Base-by-base conservation (phyloP, 2,329 filamentous ascomycete species). In the Xylariaceae sp. region DNA sequence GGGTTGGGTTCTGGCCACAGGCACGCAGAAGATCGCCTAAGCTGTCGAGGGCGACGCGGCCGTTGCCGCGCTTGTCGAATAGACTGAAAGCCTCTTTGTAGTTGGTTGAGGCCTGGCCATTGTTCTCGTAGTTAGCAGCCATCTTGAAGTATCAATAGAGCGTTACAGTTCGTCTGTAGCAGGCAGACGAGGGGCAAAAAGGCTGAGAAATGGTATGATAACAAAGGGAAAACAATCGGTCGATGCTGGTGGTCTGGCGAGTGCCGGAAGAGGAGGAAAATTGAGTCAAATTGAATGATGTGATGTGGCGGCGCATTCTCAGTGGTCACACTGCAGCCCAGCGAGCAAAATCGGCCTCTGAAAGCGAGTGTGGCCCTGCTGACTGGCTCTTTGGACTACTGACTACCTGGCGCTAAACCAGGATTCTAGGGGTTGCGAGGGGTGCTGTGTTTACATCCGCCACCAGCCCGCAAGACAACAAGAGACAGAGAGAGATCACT, bases 1-100 rank as follows among this genome's bases (percentile, higher is more conserved):
- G 76, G 9, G 93, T 98, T 34, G 93, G 93, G 72, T 98, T 98
- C 75, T 98, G 93, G 36, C 93, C 93, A 65, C 93, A 98, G 41
- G 93, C 93, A 64, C 93, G 87, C 54, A 98, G 82, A 47, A 98
- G 79, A 66, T 98, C 93, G 56, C 93, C 93, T 43, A 98, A 81
- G 51, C 84, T 85, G 54, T 91, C 86, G 65, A 90, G 76, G 31
- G 86, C 71, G 56, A 97, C 93, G 58, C 90, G 90, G 63, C 91
- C 90, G 64, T 88, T 95, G 64, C 93, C 93, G 68, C 93, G 91
- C 83, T 96, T 97, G 79, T 98, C 93, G 77, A 97, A 98, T 66
- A 98, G 87, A 60, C 90, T 90, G 72, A 98, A 98, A 57, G 93
- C 93, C 84, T 98, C 93, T 78, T 97, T 97, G 88, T 97, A 98